A percentile compares a stretch with the other conserved stretches of the same genome.
Evolutionary conservation across 768 basidiomycete genomes (phyloP).

Genomic region (Psilocybe cyanescens): DNA sequence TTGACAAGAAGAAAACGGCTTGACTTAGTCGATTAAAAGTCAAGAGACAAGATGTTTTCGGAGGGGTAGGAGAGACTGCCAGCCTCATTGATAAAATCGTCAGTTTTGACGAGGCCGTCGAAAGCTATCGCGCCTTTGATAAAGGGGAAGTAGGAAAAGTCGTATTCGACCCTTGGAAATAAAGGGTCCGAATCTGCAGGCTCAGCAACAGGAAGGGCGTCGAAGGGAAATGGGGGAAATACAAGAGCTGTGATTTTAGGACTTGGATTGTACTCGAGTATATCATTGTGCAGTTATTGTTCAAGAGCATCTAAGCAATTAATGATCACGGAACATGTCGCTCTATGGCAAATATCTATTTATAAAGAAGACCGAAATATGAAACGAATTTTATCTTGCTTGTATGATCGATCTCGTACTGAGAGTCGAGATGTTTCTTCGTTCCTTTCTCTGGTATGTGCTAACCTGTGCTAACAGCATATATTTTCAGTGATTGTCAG

Average conservation of each 20-base stretch:
- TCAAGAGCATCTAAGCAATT: too few species aligned
- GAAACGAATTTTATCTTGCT: too few species aligned
- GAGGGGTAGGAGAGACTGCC: constrained; percentile 61
- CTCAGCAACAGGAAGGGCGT: background rate
- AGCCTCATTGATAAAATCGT: constrained; percentile 75
- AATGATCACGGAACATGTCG: too few species aligned
- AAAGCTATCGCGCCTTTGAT: constrained; percentile 70
- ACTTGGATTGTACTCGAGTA: too few species aligned
- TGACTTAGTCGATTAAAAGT: constrained; percentile 31
- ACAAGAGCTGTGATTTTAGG: background rate
- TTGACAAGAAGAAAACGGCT: background rate
- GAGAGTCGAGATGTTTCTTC: too few species aligned
- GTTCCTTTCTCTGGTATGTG: too few species aligned
- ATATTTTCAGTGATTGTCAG: too few species aligned
- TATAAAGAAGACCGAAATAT: too few species aligned
- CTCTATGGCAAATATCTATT: too few species aligned
- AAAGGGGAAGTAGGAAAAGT: constrained; percentile 76
- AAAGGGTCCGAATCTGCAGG: constrained; percentile 4
- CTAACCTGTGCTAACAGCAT: too few species aligned
- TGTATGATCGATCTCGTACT: too few species aligned
- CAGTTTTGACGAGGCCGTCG: constrained; percentile 55
- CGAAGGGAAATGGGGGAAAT: background rate
- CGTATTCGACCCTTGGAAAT: constrained; percentile 76
- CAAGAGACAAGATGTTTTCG: constrained; percentile 74
- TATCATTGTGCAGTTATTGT: too few species aligned